phyloP scores from a whole-genome alignment of 73 alveolate genomes.

The Stentor coeruleus region DNA sequence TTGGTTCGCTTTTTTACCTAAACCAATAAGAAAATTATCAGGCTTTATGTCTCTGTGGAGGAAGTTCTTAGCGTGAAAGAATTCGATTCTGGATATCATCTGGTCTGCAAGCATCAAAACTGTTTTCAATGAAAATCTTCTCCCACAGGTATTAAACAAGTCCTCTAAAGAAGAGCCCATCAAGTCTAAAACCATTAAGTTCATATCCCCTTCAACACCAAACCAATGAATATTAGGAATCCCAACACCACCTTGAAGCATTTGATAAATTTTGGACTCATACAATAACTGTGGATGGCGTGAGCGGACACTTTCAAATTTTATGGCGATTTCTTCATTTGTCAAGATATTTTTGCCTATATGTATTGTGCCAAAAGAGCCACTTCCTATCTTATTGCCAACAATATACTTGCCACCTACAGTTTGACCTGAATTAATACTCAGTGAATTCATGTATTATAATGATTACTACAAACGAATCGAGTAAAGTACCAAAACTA shows the following conservation, averaged over 20 bases:
- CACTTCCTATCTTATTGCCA: constrained; percentile 45
- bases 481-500: neutral
- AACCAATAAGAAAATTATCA: constrained; percentile 73
- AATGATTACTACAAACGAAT: neutral
- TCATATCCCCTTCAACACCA: constrained; percentile 79
- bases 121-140: constrained; percentile 74
- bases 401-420: constrained; percentile 78
- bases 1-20: constrained; percentile 49
- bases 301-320: constrained; percentile 54
- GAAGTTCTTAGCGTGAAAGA: constrained; percentile 68
- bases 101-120: constrained; percentile 76
- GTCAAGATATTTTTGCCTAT: constrained; percentile 56
- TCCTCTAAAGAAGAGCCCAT: constrained; percentile 87
- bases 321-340: constrained; percentile 63
- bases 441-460: too few relatives aligned
- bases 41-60: constrained; percentile 85
- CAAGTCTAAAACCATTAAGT: constrained; percentile 82
- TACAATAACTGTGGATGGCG: constrained; percentile 56
- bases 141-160: constrained; percentile 66
- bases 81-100: constrained; percentile 75
- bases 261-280: constrained; percentile 63
- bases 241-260: constrained; percentile 71
- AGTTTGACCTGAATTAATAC: too few relatives aligned
- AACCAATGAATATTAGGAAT: constrained; percentile 76
- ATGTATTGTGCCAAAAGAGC: constrained; percentile 48